Evolutionary conservation across 2,329 filamentous ascomycete genomes (phyloP).

Genomic region (Diplocarpon rosae): DNA sequence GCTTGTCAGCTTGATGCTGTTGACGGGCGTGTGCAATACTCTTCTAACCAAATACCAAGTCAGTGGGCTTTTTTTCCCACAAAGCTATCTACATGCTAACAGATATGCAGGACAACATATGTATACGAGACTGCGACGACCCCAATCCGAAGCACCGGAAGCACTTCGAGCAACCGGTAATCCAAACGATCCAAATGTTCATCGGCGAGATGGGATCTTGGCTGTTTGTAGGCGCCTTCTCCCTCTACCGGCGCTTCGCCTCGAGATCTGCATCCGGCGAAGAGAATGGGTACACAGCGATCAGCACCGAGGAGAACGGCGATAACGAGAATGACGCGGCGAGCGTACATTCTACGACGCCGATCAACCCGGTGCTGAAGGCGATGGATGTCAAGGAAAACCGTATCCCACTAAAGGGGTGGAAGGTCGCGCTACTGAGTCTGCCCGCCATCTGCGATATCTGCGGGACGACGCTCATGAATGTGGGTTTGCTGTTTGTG

Average conservation of each 20-base stretch:
- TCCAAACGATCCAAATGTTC: constrained; percentile 98
- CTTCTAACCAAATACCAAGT: constrained; percentile 95
- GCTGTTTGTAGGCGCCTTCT: constrained; percentile 68
- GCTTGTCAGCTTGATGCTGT: constrained; percentile 89
- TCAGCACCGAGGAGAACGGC: constrained; percentile 37
- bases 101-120: constrained; percentile 73
- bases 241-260: constrained; percentile 50
- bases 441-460: constrained; percentile 90
- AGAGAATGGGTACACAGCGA: constrained; percentile 53
- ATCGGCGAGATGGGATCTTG: constrained; percentile 93
- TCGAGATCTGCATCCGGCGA: constrained; percentile 33
- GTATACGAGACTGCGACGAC: constrained; percentile 77
- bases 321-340: constrained; percentile 31
- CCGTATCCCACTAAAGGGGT: constrained; percentile 52
- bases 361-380: constrained; percentile 40
- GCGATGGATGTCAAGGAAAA: constrained; percentile 43
- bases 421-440: constrained; percentile 62
- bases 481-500: constrained; percentile 85
- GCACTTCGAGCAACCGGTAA: constrained; percentile 86
- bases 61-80: constrained; percentile 17
- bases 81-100: constrained; percentile 8
- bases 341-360: constrained; percentile 33
- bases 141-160: constrained; percentile 53
- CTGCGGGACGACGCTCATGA: constrained; percentile 92
- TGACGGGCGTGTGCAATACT: constrained; percentile 94